Evolutionary conservation across 176 grass and related monocot species (phyloP), one percentile per base, ranked within the genome.

Genomic region (Carex littledalei): DNA sequence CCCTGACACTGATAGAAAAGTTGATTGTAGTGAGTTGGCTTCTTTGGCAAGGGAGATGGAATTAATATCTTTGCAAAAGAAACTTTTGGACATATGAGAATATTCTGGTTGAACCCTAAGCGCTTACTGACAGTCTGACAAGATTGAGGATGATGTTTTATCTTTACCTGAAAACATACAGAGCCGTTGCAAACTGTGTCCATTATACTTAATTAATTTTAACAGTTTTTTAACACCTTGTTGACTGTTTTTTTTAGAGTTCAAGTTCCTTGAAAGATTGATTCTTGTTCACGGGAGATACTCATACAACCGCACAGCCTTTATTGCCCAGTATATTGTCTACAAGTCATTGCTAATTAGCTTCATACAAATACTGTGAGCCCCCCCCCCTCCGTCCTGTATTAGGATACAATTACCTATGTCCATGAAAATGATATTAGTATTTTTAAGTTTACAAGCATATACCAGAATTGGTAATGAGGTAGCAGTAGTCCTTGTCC

Each of bases 221-320:
- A 35, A 86, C 32, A 58, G 9, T 75, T 60, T 63, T 35, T 75
- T 24, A 35, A 79, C 56, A 56, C 84, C 49, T 88, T 54, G 26
- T 88, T 79, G 63, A 56, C 63, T 74, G 56, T 87, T 87, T 87
- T 87, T 87, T 86, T 24, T 89, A 94, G 95, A 93, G 85, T 98
- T 98, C 86, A 93, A 81, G 86, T 98, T 98, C 83, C 92, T 98
- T 49, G 84, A 86, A 87, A 94, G 95, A 55, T 86, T 98, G 88
- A 93, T 94, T 87, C 95, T 94, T 88, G 88, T 98, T 84, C 95
- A 98, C 67, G 95, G 95, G 77, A 89, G 92, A 77, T 98, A 98
- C 87, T 98, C 95, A 60, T 94, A 98, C 88, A 94, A 93, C 65
- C 88, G 92, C 34, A 94, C 91, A 35, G 86, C 95, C 77, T 94